These are phyloP conservation scores for Haplosporangium sp. DNA, from an alignment of 371 early-diverging fungal species.

Conservation along the genomic window DNA sequence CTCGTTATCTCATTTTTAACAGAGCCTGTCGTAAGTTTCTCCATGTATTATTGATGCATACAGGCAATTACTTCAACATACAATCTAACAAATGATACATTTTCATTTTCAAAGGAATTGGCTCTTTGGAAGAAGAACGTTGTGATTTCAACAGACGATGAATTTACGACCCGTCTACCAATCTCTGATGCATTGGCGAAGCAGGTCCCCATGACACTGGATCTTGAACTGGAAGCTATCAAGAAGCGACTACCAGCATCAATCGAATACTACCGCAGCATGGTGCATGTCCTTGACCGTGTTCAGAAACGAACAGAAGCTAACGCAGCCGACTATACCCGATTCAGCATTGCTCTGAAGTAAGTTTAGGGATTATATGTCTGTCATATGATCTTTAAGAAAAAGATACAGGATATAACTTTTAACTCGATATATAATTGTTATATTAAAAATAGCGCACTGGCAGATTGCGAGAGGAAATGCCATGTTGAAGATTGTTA, in stretches of 20 bases:
- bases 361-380: constrained; percentile 18
- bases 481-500: constrained; percentile 73
- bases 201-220: constrained; percentile 49
- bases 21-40: constrained; percentile 68
- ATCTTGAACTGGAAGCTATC: constrained; percentile 64
- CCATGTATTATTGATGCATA: too few species aligned
- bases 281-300: constrained; percentile 76
- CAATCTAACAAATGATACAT: neutral
- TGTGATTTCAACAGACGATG: constrained; percentile 57
- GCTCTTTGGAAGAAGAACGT: constrained; percentile 59
- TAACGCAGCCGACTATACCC: constrained; percentile 68
- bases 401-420: too few species aligned
- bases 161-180: constrained; percentile 51
- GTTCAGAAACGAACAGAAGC: constrained; percentile 76
- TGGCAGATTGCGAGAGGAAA: constrained; percentile 71
- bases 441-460: constrained; percentile 42
- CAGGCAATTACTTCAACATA: neutral
- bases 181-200: constrained; percentile 24
- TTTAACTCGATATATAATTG: neutral
- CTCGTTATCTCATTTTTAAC: constrained; percentile 74
- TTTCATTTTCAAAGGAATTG: constrained; percentile 25
- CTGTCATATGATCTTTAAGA: too few species aligned
- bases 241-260: constrained; percentile 62
- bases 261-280: constrained; percentile 72
- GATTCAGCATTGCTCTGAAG: constrained; percentile 68